phyloP scores from a whole-genome alignment of 495 filamentous ascomycete genomes.

The Evansstolkia leycettana region DNA sequence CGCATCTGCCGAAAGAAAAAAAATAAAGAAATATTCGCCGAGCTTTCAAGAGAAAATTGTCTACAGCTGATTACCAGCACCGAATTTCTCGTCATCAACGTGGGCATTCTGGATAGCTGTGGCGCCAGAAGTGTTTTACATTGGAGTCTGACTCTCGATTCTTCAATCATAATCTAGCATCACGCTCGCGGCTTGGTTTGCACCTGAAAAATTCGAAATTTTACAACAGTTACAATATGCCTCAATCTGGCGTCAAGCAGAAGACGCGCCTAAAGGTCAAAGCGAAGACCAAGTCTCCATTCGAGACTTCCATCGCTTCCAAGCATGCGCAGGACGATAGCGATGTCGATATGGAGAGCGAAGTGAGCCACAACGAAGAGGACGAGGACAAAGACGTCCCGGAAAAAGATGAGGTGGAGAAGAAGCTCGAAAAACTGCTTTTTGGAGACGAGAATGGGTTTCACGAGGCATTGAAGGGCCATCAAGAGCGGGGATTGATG shows the following conservation, averaged over 20 bases:
- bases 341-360: conserved; percentile 20
- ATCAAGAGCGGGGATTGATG: conserved; percentile 21
- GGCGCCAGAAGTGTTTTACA: no score
- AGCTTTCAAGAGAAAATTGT: background rate
- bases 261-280: conserved; percentile 18
- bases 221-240: conserved; percentile 20
- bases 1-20: conserved; percentile 14
- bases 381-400: conserved; percentile 30
- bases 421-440: conserved; percentile 72
- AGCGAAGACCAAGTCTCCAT: conserved; percentile 12
- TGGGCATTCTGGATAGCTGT: no score
- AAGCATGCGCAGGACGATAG: conserved; percentile 7
- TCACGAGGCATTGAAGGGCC: conserved; percentile 48
- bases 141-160: no score
- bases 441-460: conserved; percentile 80
- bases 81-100: no score
- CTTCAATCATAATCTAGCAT: no score
- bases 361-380: conserved; percentile 15
- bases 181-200: no score
- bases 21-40: conserved; percentile 8
- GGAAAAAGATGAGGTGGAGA: conserved; percentile 69
- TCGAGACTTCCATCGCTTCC: conserved; percentile 10
- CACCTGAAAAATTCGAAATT: background rate
- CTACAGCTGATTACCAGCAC: no score
- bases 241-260: conserved; percentile 17